Evolutionary conservation across 2,329 filamentous ascomycete genomes (phyloP), one percentile per base, ranked within the genome.

Genomic region (Gnomoniopsis smithogilvyi): DNA sequence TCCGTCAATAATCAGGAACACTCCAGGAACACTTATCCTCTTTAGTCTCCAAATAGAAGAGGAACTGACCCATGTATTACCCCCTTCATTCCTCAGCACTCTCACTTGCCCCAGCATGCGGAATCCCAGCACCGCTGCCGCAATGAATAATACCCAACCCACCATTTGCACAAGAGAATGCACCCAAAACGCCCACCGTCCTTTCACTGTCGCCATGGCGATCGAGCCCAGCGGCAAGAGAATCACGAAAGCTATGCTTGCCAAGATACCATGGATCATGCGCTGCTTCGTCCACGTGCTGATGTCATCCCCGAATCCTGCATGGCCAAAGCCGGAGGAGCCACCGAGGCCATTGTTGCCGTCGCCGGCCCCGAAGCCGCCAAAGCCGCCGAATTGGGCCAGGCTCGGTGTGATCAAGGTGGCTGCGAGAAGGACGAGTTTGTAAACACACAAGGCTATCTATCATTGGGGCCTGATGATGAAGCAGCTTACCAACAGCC

Each of bases 101-200:
- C 63, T 66, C 2, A 78, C 66, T 4, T 65, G 66, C 10, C 59
- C 59, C 0, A 76, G 69, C 2, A 81, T 64, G 30, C 72, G 73
- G n/a, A 81, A 68, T 1, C 78, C 79, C 30, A 81, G 45, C 0
- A 66, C 77, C 0, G 73, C 74, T 3, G 68, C 77, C 3, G 72
- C 72, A 2, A 77, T 59, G 52, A 72, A 79, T 1, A 77, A 38
- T 3, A 69, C 22, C 51, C 70, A 73, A 1, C 72, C 74, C 2
- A 76, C 6, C 10, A 71, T 26, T 66, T 81, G 78, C 14, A 71
- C 67, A 2, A 69, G 17, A 15, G 67, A 78, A 64, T 81, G 79
- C 17, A 70, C 52, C 65, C 72, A 66, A 59, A 77, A 67, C 2
- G 72, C 66, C n/a, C 71, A 63, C 6, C 70, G 67, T 4, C 75